These are phyloP conservation scores for Coccinonectria pachysandricola DNA, from an alignment of 2,329 filamentous ascomycete species.

Conservation along the genomic window DNA sequence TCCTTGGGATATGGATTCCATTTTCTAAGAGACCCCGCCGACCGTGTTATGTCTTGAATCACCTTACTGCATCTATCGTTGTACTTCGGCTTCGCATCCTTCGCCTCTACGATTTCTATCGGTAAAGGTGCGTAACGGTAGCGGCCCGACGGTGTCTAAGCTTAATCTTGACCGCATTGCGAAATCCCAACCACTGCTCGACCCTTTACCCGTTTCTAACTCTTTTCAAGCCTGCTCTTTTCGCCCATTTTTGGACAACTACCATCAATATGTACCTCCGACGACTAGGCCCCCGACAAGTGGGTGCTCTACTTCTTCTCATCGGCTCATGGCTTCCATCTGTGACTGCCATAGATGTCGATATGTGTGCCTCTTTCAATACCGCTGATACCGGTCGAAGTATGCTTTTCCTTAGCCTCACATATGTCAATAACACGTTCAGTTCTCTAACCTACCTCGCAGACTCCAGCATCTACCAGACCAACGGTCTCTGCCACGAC, in stretches of 20 bases:
- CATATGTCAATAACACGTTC: too few species aligned
- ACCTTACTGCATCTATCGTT: constrained; percentile 12
- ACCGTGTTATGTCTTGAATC: constrained; percentile 16
- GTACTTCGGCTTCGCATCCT: constrained; percentile 10
- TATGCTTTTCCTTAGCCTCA: too few species aligned
- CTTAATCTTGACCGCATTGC: too few species aligned
- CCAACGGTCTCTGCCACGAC: constrained; percentile 56
- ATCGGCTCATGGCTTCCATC: constrained; percentile 14
- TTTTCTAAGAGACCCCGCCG: constrained; percentile 9
- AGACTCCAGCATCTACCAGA: constrained; percentile 52
- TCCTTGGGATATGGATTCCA: constrained; percentile 16
- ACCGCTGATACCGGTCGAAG: constrained; percentile 23
- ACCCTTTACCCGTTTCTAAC: constrained; percentile 1
- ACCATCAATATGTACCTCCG: constrained; percentile 13
- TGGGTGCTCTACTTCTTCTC: constrained; percentile 16
- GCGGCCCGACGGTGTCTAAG: too few species aligned
- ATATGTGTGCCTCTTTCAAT: constrained; percentile 28
- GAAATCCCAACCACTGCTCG: too few species aligned
- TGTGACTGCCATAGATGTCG: constrained; percentile 17
- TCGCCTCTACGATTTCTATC: constrained; percentile 5
- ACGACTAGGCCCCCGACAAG: constrained; percentile 9
- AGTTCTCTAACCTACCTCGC: too few species aligned
- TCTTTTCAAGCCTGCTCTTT: constrained; percentile 4
- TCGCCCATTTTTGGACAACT: constrained; percentile 7
- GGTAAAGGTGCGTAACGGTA: constrained; percentile 13